phyloP scores from a whole-genome alignment of 2,329 filamentous ascomycete genomes.

The Sarocladium kiliense region DNA sequence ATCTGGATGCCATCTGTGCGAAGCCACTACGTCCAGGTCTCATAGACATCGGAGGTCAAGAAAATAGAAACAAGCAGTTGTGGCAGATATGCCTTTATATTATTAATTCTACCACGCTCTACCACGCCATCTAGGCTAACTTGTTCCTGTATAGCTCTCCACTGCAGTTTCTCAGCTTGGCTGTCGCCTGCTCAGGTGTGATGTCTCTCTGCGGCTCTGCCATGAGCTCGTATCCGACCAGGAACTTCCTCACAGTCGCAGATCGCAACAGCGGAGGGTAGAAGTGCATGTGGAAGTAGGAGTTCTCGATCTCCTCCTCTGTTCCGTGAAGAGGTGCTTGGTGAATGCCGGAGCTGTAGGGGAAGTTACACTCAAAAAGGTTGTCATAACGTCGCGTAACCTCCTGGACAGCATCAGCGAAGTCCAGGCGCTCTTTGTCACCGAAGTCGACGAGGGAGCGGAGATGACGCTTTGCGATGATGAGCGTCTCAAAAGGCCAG shows the following conservation, averaged over 20 bases:
- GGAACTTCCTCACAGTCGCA: slow-evolving; percentile 90
- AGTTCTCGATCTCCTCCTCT: slow-evolving; percentile 76
- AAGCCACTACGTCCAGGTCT: slow-evolving; percentile 56
- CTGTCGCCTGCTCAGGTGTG: slow-evolving; percentile 90
- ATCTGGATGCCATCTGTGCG: slow-evolving; percentile 65
- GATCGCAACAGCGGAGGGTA: slow-evolving; percentile 90
- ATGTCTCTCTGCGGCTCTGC: slow-evolving; percentile 98
- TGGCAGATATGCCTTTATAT: too few relatives aligned
- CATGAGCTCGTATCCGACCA: slow-evolving; percentile 95
- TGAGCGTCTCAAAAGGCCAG: slow-evolving; percentile 95
- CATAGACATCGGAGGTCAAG: too few relatives aligned
- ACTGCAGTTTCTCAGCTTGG: slow-evolving; percentile 67
- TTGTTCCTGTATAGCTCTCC: slow-evolving; percentile 79
- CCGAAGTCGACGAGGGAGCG: slow-evolving; percentile 79
- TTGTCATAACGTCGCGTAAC: slow-evolving; percentile 93
- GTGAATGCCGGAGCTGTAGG: slow-evolving; percentile 94
- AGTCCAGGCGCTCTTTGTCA: slow-evolving; percentile 61
- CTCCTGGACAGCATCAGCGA: slow-evolving; percentile 83
- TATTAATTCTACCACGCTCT: neutral
- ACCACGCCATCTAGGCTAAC: slow-evolving; percentile 10
- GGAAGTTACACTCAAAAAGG: slow-evolving; percentile 92
- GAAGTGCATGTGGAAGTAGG: slow-evolving; percentile 96
- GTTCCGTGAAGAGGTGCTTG: slow-evolving; percentile 84
- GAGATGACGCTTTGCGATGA: slow-evolving; percentile 79
- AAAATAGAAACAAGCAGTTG: too few relatives aligned